A percentile compares a stretch with the other conserved stretches of the same genome.
These are phyloP conservation scores for Marasmius oreades DNA, from an alignment of 1,284 basidiomycete genomes.

Conservation along the genomic window DNA sequence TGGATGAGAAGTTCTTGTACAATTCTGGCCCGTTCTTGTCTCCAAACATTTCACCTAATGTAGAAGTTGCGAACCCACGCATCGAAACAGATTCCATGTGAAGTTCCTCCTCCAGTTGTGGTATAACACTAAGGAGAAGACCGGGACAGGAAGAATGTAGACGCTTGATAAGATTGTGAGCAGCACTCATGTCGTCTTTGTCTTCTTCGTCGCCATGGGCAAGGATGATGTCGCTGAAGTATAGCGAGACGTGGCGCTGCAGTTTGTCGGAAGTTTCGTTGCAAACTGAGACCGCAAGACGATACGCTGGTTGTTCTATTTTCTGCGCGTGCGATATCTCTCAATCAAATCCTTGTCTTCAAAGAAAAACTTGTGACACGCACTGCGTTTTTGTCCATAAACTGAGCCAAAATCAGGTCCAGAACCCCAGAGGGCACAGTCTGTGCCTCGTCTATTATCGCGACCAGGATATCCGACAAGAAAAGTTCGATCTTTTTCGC, in stretches of 20 bases:
- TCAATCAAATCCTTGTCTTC: background rate
- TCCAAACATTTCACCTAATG: conserved; percentile 88
- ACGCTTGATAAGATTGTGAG: conserved; percentile 85
- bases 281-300: conserved; percentile 88
- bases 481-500: conserved; percentile 89
- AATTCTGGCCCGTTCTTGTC: conserved; percentile 73
- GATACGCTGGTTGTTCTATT: conserved; percentile 74
- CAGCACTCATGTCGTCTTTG: conserved; percentile 63
- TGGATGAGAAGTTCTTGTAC: conserved; percentile 74
- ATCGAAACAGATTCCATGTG: conserved; percentile 73
- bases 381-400: conserved; percentile 73
- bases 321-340: conserved; percentile 35
- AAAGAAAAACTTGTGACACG: conserved; percentile 23
- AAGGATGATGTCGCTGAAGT: conserved; percentile 87
- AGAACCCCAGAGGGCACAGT: conserved; percentile 76
- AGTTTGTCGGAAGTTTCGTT: conserved; percentile 82
- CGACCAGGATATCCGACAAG: conserved; percentile 85
- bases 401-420: conserved; percentile 83
- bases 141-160: conserved; percentile 81
- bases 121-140: conserved; percentile 86
- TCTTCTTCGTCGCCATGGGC: conserved; percentile 56
- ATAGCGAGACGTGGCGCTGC: conserved; percentile 86
- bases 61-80: conserved; percentile 77
- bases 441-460: conserved; percentile 85
- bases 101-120: conserved; percentile 90